A percentile compares a stretch with the other conserved stretches of the same genome.
phyloP scores from a whole-genome alignment of 2,329 filamentous ascomycete species.

The Colletotrichum ledebouriae region DNA sequence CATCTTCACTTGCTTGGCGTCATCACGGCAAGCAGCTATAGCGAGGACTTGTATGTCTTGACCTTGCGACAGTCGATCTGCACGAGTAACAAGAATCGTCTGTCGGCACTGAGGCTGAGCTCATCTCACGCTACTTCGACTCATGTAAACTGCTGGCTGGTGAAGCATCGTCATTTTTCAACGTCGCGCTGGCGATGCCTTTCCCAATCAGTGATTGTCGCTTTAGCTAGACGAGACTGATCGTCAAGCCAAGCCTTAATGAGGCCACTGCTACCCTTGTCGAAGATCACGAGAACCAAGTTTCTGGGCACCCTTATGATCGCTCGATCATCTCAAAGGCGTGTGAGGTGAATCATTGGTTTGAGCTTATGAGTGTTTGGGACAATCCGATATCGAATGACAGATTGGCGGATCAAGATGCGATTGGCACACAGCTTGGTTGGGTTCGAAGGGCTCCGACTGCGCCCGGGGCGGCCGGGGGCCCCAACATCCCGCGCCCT shows the following conservation, averaged over 20 bases:
- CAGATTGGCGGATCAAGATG: slow-evolving; percentile 17
- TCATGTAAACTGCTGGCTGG: too few relatives aligned
- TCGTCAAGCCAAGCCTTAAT: neutral
- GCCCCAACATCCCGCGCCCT: neutral
- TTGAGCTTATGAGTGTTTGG: slow-evolving; percentile 6
- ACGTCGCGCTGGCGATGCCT: too few relatives aligned
- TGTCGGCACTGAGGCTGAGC: too few relatives aligned
- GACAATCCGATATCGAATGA: slow-evolving; percentile 6
- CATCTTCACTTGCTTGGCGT: too few relatives aligned
- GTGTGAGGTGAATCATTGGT: neutral
- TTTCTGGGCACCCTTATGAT: neutral
- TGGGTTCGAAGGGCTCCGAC: neutral
- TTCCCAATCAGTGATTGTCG: neutral
- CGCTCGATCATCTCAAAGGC: neutral
- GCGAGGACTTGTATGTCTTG: too few relatives aligned
- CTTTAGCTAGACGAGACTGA: neutral
- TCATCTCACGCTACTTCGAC: too few relatives aligned
- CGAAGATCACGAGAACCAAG: slow-evolving; percentile 8
- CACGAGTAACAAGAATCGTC: too few relatives aligned
- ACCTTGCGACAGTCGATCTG: too few relatives aligned
- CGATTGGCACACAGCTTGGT: slow-evolving; percentile 29
- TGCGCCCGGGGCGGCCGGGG: neutral
- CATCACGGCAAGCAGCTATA: too few relatives aligned
- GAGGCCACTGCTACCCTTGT: neutral
- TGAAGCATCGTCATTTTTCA: too few relatives aligned